Conservation (phyloP, 208 protist genomes). For the Vickermania spadyakhi region DNA sequence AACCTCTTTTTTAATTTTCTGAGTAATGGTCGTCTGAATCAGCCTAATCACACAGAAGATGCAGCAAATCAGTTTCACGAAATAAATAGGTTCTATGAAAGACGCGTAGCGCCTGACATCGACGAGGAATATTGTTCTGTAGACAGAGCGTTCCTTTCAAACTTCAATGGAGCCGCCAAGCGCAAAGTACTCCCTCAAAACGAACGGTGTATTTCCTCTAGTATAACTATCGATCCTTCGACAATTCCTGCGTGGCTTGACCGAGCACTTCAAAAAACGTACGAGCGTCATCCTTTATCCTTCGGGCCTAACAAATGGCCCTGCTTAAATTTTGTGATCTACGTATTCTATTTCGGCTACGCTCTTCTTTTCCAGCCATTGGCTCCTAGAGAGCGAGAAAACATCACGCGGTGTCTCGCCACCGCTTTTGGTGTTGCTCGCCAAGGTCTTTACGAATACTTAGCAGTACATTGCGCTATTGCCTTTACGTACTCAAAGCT, state of each 20-base stretch:
- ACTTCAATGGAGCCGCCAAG: no score
- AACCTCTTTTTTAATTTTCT: no score
- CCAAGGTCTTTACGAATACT: slow-evolving; percentile 11
- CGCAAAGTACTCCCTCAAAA: no score
- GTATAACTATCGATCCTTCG: background rate
- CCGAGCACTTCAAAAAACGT: slow-evolving; percentile 4
- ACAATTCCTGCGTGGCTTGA: background rate
- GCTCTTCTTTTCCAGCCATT: slow-evolving; percentile 15
- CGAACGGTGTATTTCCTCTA: no score
- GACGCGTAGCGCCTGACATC: no score
- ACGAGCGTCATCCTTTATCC: slow-evolving; percentile 11
- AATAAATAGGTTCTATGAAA: no score
- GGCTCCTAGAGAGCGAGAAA: slow-evolving; percentile 13
- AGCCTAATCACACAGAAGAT: no score
- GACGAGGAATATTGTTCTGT: no score
- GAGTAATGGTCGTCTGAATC: no score
- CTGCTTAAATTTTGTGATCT: slow-evolving; percentile 14
- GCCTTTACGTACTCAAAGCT: background rate
- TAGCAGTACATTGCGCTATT: slow-evolving; percentile 18
- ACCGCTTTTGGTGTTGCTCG: slow-evolving; percentile 22
- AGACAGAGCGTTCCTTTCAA: no score
- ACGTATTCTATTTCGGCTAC: slow-evolving; percentile 18
- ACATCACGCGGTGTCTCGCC: slow-evolving; percentile 15
- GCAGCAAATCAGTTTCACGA: no score
- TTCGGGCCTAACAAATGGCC: slow-evolving; percentile 12